These are phyloP conservation scores for Coprinellus micaceus DNA, from an alignment of 768 basidiomycete species.

Conservation along the genomic window DNA sequence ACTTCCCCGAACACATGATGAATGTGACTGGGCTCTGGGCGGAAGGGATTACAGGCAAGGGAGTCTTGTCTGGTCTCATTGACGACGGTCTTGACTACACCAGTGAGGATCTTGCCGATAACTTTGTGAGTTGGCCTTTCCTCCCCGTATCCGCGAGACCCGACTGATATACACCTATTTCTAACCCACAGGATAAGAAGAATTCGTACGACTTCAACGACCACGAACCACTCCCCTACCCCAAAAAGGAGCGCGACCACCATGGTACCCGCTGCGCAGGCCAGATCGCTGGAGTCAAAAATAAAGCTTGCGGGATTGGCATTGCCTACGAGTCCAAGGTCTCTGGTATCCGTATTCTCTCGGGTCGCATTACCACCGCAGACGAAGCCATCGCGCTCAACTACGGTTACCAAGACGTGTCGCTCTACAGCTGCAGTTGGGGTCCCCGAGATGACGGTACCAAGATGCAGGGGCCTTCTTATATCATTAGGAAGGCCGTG, in stretches of 20 bases:
- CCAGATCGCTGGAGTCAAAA: slow-evolving; percentile 89
- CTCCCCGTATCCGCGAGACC: too few relatives aligned
- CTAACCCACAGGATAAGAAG: slow-evolving; percentile 65
- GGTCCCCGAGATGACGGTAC: slow-evolving; percentile 92
- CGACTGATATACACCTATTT: slow-evolving; percentile 16
- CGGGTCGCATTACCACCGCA: slow-evolving; percentile 86
- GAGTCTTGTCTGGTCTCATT: slow-evolving; percentile 79
- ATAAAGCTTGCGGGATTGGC: slow-evolving; percentile 89
- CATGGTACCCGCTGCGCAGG: slow-evolving; percentile 98
- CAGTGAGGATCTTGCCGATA: slow-evolving; percentile 78
- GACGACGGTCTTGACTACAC: slow-evolving; percentile 94
- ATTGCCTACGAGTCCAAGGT: slow-evolving; percentile 89
- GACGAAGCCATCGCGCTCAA: slow-evolving; percentile 96
- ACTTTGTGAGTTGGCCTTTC: slow-evolving; percentile 67
- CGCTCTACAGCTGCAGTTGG: slow-evolving; percentile 95
- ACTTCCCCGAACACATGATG: slow-evolving; percentile 74
- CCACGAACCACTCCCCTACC: slow-evolving; percentile 79
- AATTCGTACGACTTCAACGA: slow-evolving; percentile 97
- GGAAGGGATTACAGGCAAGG: slow-evolving; percentile 81
- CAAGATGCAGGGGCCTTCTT: slow-evolving; percentile 89
- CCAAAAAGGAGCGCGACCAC: slow-evolving; percentile 81
- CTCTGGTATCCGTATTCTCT: slow-evolving; percentile 91
- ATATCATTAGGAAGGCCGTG: slow-evolving; percentile 89
- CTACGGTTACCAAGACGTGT: slow-evolving; percentile 84
- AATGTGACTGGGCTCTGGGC: slow-evolving; percentile 91